Evolutionary conservation across 345 rosid species (phyloP).

Genomic region (Luvunga scandens): DNA sequence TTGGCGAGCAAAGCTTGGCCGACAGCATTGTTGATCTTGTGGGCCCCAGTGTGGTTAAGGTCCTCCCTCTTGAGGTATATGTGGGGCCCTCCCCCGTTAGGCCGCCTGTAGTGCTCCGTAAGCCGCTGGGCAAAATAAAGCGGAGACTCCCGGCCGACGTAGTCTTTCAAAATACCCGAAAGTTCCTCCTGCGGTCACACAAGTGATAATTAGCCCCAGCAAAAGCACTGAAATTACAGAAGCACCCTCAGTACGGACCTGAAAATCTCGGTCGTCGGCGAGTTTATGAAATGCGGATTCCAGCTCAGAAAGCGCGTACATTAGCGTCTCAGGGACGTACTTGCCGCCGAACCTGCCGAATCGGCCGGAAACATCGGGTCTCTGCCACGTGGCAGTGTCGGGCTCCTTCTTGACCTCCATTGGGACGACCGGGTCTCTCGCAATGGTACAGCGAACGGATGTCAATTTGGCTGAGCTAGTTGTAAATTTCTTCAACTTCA

Average conservation of each 20-base stretch:
- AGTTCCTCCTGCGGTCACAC: conserved; percentile 58
- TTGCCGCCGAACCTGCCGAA: conserved; percentile 92
- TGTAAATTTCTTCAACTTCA: conserved; percentile 26
- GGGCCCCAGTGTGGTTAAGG: conserved; percentile 91
- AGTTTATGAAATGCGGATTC: conserved; percentile 70
- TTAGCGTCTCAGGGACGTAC: conserved; percentile 90
- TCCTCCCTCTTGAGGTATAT: conserved; percentile 96
- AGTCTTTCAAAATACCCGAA: conserved; percentile 76
- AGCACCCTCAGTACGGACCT: conserved; percentile 36
- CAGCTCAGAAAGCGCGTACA: conserved; percentile 82
- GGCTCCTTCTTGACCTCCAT: conserved; percentile 36
- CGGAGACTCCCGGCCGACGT: conserved; percentile 90
- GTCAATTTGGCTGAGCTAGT: conserved; percentile 7
- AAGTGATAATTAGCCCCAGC: neutral
- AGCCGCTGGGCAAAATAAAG: conserved; percentile 90
- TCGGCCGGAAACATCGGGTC: conserved; percentile 89
- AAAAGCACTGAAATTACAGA: neutral
- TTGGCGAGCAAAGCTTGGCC: conserved; percentile 90
- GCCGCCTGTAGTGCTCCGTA: conserved; percentile 67
- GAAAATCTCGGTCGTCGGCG: conserved; percentile 59
- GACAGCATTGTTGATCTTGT: conserved; percentile 87
- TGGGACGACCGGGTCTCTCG: conserved; percentile 36
- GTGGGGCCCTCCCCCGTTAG: conserved; percentile 79
- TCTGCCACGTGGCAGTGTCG: conserved; percentile 37
- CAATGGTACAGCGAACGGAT: conserved; percentile 49